phyloP scores from a whole-genome alignment of 2,329 filamentous ascomycete genomes.

The Monilinia polystroma region DNA sequence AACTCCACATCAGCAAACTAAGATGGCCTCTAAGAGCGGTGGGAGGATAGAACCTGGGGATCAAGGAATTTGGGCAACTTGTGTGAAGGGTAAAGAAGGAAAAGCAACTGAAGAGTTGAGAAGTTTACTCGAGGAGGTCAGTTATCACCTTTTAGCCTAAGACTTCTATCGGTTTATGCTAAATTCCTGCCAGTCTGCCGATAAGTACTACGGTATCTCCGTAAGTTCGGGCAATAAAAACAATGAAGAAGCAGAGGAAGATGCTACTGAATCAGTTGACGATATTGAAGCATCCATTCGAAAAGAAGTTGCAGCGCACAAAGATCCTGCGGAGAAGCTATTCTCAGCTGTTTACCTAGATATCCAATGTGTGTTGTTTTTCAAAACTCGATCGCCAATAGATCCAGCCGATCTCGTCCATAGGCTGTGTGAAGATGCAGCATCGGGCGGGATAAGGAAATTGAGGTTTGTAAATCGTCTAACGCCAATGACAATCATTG shows the following conservation, averaged over 20 bases:
- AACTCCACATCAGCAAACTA: conserved; percentile 58
- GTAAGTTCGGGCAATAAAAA: conserved; percentile 32
- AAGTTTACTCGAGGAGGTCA: conserved; percentile 64
- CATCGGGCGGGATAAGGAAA: conserved; percentile 47
- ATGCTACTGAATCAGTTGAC: conserved; percentile 44
- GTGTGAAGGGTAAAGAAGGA: conserved; percentile 67
- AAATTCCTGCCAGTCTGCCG: conserved; percentile 55
- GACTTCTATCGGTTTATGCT: neutral
- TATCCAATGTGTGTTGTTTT: conserved; percentile 63
- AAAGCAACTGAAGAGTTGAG: conserved; percentile 68
- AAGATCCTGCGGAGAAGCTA: conserved; percentile 43
- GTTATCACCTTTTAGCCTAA: conserved; percentile 28
- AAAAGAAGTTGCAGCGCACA: conserved; percentile 62
- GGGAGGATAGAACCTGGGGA: conserved; percentile 65
- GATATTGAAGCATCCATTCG: conserved; percentile 74
- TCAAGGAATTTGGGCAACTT: conserved; percentile 75
- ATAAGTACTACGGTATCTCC: conserved; percentile 54
- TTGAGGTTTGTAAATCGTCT: conserved; percentile 61
- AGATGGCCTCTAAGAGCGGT: conserved; percentile 44
- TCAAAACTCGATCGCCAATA: conserved; percentile 55
- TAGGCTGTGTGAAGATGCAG: conserved; percentile 56
- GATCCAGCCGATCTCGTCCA: conserved; percentile 55
- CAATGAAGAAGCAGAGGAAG: conserved; percentile 44
- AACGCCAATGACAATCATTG: conserved; percentile 53
- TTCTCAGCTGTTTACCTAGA: conserved; percentile 56